Conservation (phyloP, 495 filamentous ascomycete genomes). For the Annulohypoxylon moriforme region DNA sequence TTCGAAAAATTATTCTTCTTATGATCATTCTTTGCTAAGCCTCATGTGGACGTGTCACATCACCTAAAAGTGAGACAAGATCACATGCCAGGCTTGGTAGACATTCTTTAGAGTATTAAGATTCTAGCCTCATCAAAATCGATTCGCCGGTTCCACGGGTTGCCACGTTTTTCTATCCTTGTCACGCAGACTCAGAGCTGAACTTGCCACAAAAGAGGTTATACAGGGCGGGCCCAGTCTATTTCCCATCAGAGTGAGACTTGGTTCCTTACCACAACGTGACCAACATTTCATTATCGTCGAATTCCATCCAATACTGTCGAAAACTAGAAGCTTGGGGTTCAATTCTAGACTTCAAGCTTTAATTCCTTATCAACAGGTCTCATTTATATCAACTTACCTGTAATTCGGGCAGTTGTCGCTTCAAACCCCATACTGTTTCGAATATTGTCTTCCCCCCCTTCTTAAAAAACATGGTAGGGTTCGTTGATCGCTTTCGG, state of each 20-base stretch:
- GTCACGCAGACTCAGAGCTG: not conserved
- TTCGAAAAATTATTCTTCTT: not conserved
- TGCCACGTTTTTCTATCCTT: not conserved
- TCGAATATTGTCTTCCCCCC: not conserved
- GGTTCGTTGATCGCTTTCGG: constrained; percentile 44
- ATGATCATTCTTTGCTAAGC: not conserved
- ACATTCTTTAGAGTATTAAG: not conserved
- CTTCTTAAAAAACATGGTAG: constrained; percentile 48
- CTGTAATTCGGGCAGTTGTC: not conserved
- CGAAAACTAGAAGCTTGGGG: not conserved
- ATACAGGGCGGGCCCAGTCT: not conserved
- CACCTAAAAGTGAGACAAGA: not conserved
- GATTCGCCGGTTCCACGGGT: not conserved
- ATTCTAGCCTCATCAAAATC: not conserved
- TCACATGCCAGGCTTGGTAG: not conserved
- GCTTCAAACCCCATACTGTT: not conserved
- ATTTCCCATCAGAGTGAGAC: not conserved
- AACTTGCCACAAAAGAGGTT: not conserved
- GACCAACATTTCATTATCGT: not conserved
- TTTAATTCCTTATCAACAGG: too few species aligned
- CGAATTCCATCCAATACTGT: not conserved
- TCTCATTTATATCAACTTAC: not conserved
- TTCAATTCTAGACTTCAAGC: not conserved
- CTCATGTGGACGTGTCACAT: not conserved
- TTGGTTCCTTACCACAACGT: not conserved